Base-by-base conservation (phyloP, 1,284 basidiomycete species). In the Fistulina hepatica region DNA sequence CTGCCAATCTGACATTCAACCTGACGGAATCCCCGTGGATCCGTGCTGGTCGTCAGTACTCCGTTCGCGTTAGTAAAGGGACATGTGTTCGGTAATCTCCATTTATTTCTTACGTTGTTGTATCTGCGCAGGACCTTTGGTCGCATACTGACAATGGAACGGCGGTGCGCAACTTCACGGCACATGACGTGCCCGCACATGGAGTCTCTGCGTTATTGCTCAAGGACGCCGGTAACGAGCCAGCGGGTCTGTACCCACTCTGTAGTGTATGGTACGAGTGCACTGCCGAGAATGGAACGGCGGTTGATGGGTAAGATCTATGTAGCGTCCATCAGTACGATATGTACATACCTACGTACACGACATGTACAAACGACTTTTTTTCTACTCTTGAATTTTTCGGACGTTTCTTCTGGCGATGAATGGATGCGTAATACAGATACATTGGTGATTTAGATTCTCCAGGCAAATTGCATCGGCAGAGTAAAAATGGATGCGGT, bases 21-120 rank as follows among this genome's bases (percentile, higher is more conserved):
- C 54, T 81, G 38, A 76, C 74, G 3, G 76, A 81, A 48, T 78
- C 76, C 1, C 76, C 77, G 1, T 81, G 76, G 75, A 71, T 80
- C 45, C n/a, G n/a, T n/a, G 76, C 76, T 2, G 77, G 77, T 21
- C 60, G 72, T 34, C 68, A 76, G 48, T 79, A 81, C 47, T 51
- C 64, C 17, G 71, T 81, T 37, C 61, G 75, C 30, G 73, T 74
- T 49, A 26, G 66, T 57, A n/a, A n/a, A n/a, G n/a, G n/a, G n/a
- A n/a, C n/a, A n/a, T n/a, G 20, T 34, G 34, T 40, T 53, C 56
- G 16, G 24, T 36, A 34, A 28, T 22, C 13, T 13, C 27, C 5
- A 17, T 24, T 21, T 9, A 22, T 28, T 30, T 16, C 21, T 23
- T 24, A 5, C 31, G 17, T 33, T 21, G 2, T 26, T 24, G 38